Base-by-base conservation (phyloP, 2,329 filamentous ascomycete genomes). In the Penicillium brasilianum region DNA sequence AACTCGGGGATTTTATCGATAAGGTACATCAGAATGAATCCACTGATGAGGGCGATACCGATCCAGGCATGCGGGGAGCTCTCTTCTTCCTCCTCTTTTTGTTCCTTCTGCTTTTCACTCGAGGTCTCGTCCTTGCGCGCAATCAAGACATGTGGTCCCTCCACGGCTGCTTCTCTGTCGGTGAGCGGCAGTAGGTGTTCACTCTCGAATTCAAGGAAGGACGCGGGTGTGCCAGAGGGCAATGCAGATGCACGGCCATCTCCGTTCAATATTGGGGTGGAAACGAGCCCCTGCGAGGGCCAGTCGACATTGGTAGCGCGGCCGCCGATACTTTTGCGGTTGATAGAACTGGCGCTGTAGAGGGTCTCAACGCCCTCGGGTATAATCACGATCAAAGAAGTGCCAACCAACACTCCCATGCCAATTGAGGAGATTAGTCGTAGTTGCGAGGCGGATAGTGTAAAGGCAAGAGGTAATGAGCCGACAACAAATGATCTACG, bases 21-120 rank as follows among this genome's bases (percentile, higher is more conserved):
- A 22, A 99, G 85, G 74, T 97, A 98, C 95, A 99, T 99, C 66
- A 97, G 85, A 59, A 97, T 88, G 77, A 98, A 99, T 13, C 95
- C 95, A 16, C 91, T 81, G 58, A 96, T 87, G 55, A 99, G 82
- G 1, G 93, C 92, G 57, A 98, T 83, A 5, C 95, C 95, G 60
- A 99, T 90, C 78, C 91, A 95, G 83, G 76, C 93, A 85, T 81
- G 87, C 2, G 87, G 87, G 22, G 77, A 81, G 66, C 74, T 75
- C n/a, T 84, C 81, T 55, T 80, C 69, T 39, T 70, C 69, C 34
- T 62, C 14, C 22, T 54, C 51, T 22, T 54, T 43, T 4, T 37
- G 54, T 20, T 87, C 77, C 48, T 82, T 72, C 13, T 60, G 51
- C 30, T 83, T 76, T 44, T 76, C 67, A 51, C 81, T 74, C 20